Evolutionary conservation across 2,329 filamentous ascomycete genomes (phyloP), one percentile per base, ranked within the genome.

Genomic region (Alternaria ventricosa): DNA sequence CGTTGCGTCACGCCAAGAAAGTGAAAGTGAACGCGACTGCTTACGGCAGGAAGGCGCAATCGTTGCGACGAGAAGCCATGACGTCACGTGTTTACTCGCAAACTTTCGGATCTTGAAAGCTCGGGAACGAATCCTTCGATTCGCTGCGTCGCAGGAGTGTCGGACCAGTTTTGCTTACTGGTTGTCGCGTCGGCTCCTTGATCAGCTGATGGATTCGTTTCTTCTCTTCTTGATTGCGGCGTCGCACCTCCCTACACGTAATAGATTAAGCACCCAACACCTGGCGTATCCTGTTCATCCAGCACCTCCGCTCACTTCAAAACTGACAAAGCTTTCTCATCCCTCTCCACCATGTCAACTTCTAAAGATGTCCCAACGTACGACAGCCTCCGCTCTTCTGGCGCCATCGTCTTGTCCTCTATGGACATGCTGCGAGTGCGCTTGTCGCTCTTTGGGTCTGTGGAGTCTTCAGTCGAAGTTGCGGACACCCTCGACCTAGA

Each of bases 91-190:
- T 18, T 41, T 18, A 18, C 15, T 1, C 36, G 36, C 36, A 41
- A 41, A 41, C 36, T 41, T 41, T 11, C 0, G n/a, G 36, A 11
- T 3, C n/a, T 6, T 41, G 36, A 18, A 41, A 18, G 33, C 4
- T 18, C 2, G 8, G 33, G 0, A 41, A 41, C 7, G 0, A 41
- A 10, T n/a, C 7, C n/a, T 41, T 41, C 0, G 5, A 3, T 18
- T 10, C 10, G 8, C 1, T 41, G 33, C 1, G 33, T 41, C 18
- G 33, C 33, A 41, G 8, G 33, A 4, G 33, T 5, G 36, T 41
- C 36, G 36, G 2, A 41, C 1, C 36, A 41, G 8, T 18, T 3
- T 6, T 41, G 8, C n/a, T n/a, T 1, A 11, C 36, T 41, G 36
- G 36, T 41, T 3, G 1, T 41, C 15, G 36, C n/a, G 36, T 41